Conservation (phyloP, 2,329 filamentous ascomycete genomes). For the Scleromitrula shiraiana region DNA sequence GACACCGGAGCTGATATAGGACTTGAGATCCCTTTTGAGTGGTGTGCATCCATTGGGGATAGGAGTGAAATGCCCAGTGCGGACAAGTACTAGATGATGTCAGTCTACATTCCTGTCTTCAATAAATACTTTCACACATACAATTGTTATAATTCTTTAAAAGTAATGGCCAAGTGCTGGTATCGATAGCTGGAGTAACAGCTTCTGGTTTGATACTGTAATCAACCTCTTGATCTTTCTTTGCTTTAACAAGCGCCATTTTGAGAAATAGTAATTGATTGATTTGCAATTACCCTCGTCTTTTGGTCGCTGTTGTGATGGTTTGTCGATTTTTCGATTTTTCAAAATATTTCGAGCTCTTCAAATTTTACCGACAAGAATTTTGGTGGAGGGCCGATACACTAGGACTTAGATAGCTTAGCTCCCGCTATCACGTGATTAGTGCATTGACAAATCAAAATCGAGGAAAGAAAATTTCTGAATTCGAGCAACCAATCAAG, state of each 20-base stretch:
- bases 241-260: slow-evolving; percentile 41
- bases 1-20: slow-evolving; percentile 92
- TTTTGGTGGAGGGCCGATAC: slow-evolving; percentile 8
- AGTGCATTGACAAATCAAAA: not conserved
- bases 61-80: slow-evolving; percentile 93
- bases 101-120: slow-evolving; percentile 17
- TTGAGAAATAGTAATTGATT: slow-evolving; percentile 18
- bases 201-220: slow-evolving; percentile 91
- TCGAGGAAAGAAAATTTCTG: not conserved
- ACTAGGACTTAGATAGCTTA: slow-evolving; percentile 2
- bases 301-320: slow-evolving; percentile 2
- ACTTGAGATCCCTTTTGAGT: slow-evolving; percentile 89
- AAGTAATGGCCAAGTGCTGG: slow-evolving; percentile 84
- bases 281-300: slow-evolving; percentile 6
- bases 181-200: slow-evolving; percentile 68
- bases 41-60: slow-evolving; percentile 90
- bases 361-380: slow-evolving; percentile 11
- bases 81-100: slow-evolving; percentile 63
- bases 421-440: not conserved
- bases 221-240: slow-evolving; percentile 50
- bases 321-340: slow-evolving; percentile 5
- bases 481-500: not conserved
- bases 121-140: slow-evolving; percentile 41
- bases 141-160: slow-evolving; percentile 93
- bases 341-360: slow-evolving; percentile 11